Percentiles rank a stretch among this genome's conserved stretches.
Evolutionary conservation across 345 rosid genomes (phyloP).

Genomic region (Clausena lansium): DNA sequence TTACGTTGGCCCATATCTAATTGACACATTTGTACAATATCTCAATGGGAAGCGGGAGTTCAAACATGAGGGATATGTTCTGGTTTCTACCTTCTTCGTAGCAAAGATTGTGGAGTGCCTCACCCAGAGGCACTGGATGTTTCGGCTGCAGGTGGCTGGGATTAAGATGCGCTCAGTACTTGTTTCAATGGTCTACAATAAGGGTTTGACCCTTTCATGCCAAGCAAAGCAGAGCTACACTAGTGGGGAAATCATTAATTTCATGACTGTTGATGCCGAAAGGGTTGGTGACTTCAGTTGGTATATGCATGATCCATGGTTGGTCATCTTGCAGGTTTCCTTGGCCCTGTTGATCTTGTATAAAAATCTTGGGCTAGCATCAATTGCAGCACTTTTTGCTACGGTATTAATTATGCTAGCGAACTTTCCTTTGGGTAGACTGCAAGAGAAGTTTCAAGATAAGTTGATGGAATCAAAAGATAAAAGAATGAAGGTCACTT

Average conservation of each 20-base stretch:
- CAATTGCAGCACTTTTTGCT: constrained; percentile 53
- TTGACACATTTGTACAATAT: constrained; percentile 59
- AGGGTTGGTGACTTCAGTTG: constrained; percentile 53
- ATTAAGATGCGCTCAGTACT: constrained; percentile 47
- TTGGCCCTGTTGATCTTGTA: constrained; percentile 59
- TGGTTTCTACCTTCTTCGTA: constrained; percentile 49
- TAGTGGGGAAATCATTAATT: constrained; percentile 72
- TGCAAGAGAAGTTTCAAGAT: constrained; percentile 62
- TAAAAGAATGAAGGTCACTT: constrained; percentile 59
- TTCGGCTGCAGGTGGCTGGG: constrained; percentile 50
- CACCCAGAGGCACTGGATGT: constrained; percentile 54
- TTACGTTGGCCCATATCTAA: constrained; percentile 65
- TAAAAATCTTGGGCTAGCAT: constrained; percentile 56
- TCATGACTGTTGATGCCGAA: constrained; percentile 71
- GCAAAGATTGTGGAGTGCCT: constrained; percentile 66
- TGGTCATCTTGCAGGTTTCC: constrained; percentile 47
- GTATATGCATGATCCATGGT: constrained; percentile 66
- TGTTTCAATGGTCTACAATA: constrained; percentile 57
- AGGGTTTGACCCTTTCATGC: constrained; percentile 57
- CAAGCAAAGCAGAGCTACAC: constrained; percentile 53
- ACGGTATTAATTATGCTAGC: constrained; percentile 52
- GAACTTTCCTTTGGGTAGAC: constrained; percentile 54
- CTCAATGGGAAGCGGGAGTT: constrained; percentile 46
- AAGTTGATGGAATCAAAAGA: constrained; percentile 75
- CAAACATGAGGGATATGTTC: constrained; percentile 51